Conservation (phyloP, 2,329 filamentous ascomycete species). For the Ophiobolus disseminans region DNA sequence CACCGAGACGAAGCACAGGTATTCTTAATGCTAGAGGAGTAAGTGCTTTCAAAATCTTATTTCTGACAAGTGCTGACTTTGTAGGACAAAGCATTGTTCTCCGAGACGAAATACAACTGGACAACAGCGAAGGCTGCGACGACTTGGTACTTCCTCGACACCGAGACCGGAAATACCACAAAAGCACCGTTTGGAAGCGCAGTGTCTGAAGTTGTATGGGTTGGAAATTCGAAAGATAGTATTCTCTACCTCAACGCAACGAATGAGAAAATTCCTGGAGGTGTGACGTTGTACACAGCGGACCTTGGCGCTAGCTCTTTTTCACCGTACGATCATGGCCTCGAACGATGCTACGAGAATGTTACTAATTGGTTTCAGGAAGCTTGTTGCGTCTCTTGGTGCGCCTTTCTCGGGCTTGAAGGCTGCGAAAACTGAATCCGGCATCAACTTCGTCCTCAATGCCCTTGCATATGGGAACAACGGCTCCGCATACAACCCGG, state of each 20-base stretch:
- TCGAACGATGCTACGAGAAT: background rate
- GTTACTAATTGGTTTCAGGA: constrained; percentile 16
- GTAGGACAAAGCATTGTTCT: constrained; percentile 43
- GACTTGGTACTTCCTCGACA: constrained; percentile 52
- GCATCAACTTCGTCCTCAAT: constrained; percentile 58
- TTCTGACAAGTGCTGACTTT: constrained; percentile 3
- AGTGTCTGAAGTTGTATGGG: constrained; percentile 45
- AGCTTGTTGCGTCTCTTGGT: constrained; percentile 49
- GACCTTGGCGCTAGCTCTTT: constrained; percentile 37
- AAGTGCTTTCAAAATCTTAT: constrained; percentile 7
- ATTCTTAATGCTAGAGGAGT: constrained; percentile 44
- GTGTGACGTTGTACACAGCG: constrained; percentile 45
- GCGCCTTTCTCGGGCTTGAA: constrained; percentile 60
- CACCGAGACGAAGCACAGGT: constrained; percentile 41
- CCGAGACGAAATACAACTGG: constrained; percentile 47
- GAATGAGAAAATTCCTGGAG: constrained; percentile 60
- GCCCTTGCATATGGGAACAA: constrained; percentile 68
- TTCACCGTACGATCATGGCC: constrained; percentile 28
- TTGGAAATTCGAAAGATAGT: constrained; percentile 48
- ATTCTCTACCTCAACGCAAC: constrained; percentile 71
- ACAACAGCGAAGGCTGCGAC: constrained; percentile 53
- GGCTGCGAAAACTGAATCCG: constrained; percentile 48
- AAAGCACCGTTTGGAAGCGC: constrained; percentile 42
- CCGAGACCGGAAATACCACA: constrained; percentile 39
- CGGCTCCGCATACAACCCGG: constrained; percentile 73